Percentiles rank a stretch among this genome's conserved stretches.
These are phyloP conservation scores for Globisporangium okanoganense DNA, from an alignment of 352 stramenopile species.

Conservation along the genomic window DNA sequence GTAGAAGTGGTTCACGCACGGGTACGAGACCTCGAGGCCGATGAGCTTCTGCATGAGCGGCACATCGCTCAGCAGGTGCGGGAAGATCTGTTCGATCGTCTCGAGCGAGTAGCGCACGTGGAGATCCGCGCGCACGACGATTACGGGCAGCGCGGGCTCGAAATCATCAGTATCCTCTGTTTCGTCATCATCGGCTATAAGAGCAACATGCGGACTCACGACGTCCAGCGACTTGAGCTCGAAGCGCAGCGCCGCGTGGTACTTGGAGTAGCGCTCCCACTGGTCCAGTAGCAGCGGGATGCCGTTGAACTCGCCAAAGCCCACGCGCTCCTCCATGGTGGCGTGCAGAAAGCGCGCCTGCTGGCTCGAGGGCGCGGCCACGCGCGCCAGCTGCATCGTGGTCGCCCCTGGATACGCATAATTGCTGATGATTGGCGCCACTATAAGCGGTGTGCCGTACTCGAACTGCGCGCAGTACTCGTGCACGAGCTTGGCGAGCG, in stretches of 20 bases:
- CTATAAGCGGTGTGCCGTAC: slow-evolving; percentile 35
- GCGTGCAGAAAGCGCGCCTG: slow-evolving; percentile 38
- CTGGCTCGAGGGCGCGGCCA: slow-evolving; percentile 17
- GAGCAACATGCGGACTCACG: neutral
- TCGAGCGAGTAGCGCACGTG: slow-evolving; percentile 37
- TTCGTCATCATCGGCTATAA: neutral
- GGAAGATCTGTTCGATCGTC: slow-evolving; percentile 57
- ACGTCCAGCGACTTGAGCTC: slow-evolving; percentile 40
- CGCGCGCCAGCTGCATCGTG: slow-evolving; percentile 16
- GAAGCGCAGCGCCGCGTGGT: slow-evolving; percentile 38
- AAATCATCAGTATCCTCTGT: neutral
- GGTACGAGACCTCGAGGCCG: slow-evolving; percentile 38
- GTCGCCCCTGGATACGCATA: neutral
- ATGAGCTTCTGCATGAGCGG: slow-evolving; percentile 35
- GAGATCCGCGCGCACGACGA: slow-evolving; percentile 27
- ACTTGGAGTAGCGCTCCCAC: slow-evolving; percentile 58
- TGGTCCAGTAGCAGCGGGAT: slow-evolving; percentile 37
- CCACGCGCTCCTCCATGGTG: slow-evolving; percentile 30
- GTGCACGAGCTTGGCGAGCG: slow-evolving; percentile 29
- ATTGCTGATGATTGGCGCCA: neutral
- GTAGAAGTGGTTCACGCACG: slow-evolving; percentile 41
- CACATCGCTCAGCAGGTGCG: slow-evolving; percentile 30
- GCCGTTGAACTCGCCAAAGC: slow-evolving; percentile 40
- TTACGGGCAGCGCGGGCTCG: slow-evolving; percentile 17
- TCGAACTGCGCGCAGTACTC: slow-evolving; percentile 55